Percentiles rank a stretch among this genome's conserved stretches.
These are phyloP conservation scores for Peronospora farinosa DNA, from an alignment of 352 stramenopile genomes.

Conservation along the genomic window DNA sequence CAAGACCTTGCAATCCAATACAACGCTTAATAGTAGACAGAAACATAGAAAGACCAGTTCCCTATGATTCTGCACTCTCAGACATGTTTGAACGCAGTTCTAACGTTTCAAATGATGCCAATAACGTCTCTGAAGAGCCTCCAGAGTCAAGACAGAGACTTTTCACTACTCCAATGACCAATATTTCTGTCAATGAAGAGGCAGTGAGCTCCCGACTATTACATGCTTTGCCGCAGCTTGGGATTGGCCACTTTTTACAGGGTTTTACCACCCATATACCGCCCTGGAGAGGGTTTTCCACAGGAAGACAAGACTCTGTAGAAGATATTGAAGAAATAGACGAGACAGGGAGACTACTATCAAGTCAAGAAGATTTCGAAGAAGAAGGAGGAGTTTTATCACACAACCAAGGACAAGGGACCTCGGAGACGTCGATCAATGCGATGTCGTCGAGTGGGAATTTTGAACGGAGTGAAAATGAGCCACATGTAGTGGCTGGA, in stretches of 20 bases:
- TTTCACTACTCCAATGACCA: slow-evolving; percentile 13
- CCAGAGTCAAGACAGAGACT: slow-evolving; percentile 14
- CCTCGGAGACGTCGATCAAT: slow-evolving; percentile 18
- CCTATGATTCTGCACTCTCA: slow-evolving; percentile 4
- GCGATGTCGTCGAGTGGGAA: slow-evolving; percentile 20
- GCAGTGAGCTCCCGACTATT: slow-evolving; percentile 29
- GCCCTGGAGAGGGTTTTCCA: slow-evolving; percentile 17
- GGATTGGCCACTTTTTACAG: slow-evolving; percentile 29
- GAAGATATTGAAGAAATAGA: slow-evolving; percentile 5
- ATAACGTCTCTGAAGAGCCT: slow-evolving; percentile 10
- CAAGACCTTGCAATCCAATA: slow-evolving; percentile 13
- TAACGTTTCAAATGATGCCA: slow-evolving; percentile 16
- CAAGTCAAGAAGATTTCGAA: slow-evolving; percentile 1
- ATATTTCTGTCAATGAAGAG: slow-evolving; percentile 21
- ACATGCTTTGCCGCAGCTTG: slow-evolving; percentile 30
- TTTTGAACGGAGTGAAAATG: slow-evolving; percentile 12
- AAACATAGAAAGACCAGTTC: slow-evolving; percentile 4
- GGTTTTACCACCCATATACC: slow-evolving; percentile 28
- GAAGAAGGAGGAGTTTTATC: slow-evolving; percentile 5
- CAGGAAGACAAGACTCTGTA: slow-evolving; percentile 10
- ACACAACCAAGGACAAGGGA: slow-evolving; percentile 15
- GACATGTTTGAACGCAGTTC: slow-evolving; percentile 8
- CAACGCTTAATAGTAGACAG: slow-evolving; percentile 9
- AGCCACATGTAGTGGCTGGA: background rate
- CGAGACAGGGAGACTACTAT: slow-evolving; percentile 14